Evolutionary conservation across 805 yeast genomes (phyloP).

Genomic region (Suhomyces tanzawaensis): DNA sequence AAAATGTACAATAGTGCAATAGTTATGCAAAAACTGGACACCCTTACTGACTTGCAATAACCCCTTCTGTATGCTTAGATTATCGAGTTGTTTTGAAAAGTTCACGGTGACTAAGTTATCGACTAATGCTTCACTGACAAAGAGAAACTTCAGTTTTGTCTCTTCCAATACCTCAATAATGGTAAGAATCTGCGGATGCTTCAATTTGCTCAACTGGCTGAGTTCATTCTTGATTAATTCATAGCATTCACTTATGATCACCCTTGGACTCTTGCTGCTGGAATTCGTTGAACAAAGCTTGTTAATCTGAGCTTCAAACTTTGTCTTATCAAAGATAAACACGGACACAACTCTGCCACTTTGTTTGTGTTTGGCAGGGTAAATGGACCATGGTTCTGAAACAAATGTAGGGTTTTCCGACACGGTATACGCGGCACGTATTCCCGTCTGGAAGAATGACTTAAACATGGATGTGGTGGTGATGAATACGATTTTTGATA

Average conservation of each 20-base stretch:
- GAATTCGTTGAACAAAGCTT: constrained; percentile 31
- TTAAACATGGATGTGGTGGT: constrained; percentile 53
- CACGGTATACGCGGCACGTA: constrained; percentile 63
- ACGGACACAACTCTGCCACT: constrained; percentile 70
- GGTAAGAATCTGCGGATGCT: constrained; percentile 85
- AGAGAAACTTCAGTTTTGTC: constrained; percentile 68
- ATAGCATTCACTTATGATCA: constrained; percentile 58
- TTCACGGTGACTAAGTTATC: constrained; percentile 47
- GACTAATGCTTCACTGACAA: constrained; percentile 80
- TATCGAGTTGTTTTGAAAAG: constrained; percentile 49
- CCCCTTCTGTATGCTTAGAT: constrained; percentile 76
- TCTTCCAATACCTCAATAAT: constrained; percentile 89
- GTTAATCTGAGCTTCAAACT: constrained; percentile 55
- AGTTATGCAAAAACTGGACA: constrained; percentile 75
- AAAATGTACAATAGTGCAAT: constrained; percentile 71
- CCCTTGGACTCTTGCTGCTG: constrained; percentile 44
- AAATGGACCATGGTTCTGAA: constrained; percentile 81
- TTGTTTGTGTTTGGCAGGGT: constrained; percentile 73
- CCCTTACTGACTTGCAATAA: constrained; percentile 75
- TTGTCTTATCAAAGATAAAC: constrained; percentile 81
- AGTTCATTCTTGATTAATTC: constrained; percentile 68
- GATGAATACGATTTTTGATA: too few species aligned
- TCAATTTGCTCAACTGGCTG: constrained; percentile 68
- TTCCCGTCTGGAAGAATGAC: constrained; percentile 55
- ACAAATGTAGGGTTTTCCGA: constrained; percentile 69